Evolutionary conservation across 2,329 filamentous ascomycete genomes (phyloP), one percentile per base, ranked within the genome.

Genomic region (Cladosporium oxysporum): DNA sequence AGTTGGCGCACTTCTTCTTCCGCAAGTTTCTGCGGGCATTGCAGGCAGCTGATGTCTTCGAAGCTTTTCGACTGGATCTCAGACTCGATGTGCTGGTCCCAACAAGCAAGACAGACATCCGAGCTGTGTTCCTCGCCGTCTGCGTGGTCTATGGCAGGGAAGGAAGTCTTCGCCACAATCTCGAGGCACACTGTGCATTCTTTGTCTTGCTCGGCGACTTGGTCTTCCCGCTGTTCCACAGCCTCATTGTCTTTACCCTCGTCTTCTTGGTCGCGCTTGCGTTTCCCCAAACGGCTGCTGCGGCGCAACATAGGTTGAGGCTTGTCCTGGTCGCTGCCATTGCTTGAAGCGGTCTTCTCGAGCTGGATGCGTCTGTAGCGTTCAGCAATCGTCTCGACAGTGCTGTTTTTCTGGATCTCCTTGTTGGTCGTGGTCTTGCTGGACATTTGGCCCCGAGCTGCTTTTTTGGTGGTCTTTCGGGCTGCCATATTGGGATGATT

Each of bases 51-150:
- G 29, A 72, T 59, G 8, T 52, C 41, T 11, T 67, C 58, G 14
- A 41, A 35, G 16, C 1, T 2, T 33, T 57, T 52, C 8, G 23
- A 61, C 1, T 64, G 37, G 18, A 71, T 37, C 21, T 62, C 44
- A 6, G 6, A 18, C 1, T 10, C 29, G 6, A 73, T 35, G 64
- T 71, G 71, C 23, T 63, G 35, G 2, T 67, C 16, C 68, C 69
- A 73, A 65, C 70, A 72, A 3, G 58, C 62, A 47, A 64, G 64
- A 58, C 69, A 71, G 1, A 67, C 62, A 6, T 60, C 33, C 1
- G 55, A 47, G 23, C 21, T 53, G 41, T 66, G 63, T 23, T 62
- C n/a, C 1, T 23, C 16, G 4, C 21, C 26, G 31, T 12, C 31
- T 3, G 28, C 23, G 55, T 69, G 66, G 5, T 47, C 60, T 8